Percentiles rank a stretch among this genome's conserved stretches.
Evolutionary conservation across 805 yeast species (phyloP).

Genomic region (Nakazawaea ernobii): DNA sequence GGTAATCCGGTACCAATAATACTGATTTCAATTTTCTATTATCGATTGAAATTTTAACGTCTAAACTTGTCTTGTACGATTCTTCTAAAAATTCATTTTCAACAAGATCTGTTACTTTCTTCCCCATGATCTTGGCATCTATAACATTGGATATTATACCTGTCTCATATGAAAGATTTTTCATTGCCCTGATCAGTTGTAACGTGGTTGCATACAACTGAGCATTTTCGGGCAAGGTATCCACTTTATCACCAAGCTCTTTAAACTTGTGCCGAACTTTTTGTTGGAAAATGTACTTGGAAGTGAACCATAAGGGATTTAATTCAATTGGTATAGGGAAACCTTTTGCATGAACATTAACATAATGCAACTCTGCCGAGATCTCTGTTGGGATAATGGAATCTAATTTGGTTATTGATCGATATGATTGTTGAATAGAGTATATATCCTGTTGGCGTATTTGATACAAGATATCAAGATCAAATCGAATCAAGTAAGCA

Average conservation of each 20-base stretch:
- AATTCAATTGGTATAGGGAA: constrained; percentile 43
- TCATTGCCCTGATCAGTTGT: background rate
- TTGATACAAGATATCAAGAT: too few species aligned
- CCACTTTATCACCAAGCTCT: background rate
- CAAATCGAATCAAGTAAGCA: too few species aligned
- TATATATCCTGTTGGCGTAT: too few species aligned
- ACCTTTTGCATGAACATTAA: constrained; percentile 44
- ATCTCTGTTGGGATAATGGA: background rate
- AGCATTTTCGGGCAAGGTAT: background rate
- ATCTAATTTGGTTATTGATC: background rate
- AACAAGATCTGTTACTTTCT: background rate
- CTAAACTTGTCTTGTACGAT: background rate
- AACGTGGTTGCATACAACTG: background rate
- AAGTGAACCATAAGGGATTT: constrained; percentile 24
- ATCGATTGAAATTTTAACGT: background rate
- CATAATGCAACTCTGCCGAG: constrained; percentile 34
- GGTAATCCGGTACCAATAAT: background rate
- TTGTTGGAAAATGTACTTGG: constrained; percentile 12
- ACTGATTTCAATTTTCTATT: background rate
- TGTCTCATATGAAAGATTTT: background rate
- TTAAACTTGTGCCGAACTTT: background rate
- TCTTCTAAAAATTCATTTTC: background rate
- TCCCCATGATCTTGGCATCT: background rate
- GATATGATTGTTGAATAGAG: background rate
- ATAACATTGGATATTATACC: background rate